Conservation (phyloP, 2,329 filamentous ascomycete species). For the Aspergillus bombycis region DNA sequence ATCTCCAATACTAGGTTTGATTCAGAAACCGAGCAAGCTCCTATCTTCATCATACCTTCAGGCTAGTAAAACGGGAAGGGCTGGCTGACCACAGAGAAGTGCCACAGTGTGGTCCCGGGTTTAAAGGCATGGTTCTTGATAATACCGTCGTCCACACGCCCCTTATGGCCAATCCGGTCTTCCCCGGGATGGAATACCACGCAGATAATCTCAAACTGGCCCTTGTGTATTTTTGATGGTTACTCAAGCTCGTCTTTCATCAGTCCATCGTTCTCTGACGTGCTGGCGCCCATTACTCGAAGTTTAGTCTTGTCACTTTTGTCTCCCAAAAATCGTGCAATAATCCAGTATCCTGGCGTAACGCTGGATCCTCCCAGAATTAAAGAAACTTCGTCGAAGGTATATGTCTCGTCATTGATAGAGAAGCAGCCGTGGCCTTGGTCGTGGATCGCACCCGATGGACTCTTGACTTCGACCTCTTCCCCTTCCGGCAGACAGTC, state of each 20-base stretch:
- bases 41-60: constrained; percentile 52
- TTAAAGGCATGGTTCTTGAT: constrained; percentile 17
- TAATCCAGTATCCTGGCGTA: constrained; percentile 56
- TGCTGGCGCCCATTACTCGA: constrained; percentile 23
- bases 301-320: constrained; percentile 45
- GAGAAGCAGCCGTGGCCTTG: constrained; percentile 50
- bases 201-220: constrained; percentile 17
- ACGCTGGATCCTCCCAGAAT: constrained; percentile 57
- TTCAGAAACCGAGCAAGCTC: constrained; percentile 46
- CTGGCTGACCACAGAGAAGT: constrained; percentile 55
- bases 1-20: no score
- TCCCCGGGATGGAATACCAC: constrained; percentile 15
- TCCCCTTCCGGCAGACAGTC: constrained; percentile 54
- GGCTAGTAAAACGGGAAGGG: constrained; percentile 50
- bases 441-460: constrained; percentile 56
- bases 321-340: constrained; percentile 48
- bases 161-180: constrained; percentile 16
- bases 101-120: constrained; percentile 47
- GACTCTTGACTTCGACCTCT: constrained; percentile 56
- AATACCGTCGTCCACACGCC: constrained; percentile 15
- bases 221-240: constrained; percentile 7
- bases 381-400: constrained; percentile 51
- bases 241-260: constrained; percentile 13
- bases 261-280: constrained; percentile 18
- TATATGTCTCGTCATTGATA: constrained; percentile 46